Evolutionary conservation across 2,329 filamentous ascomycete species (phyloP), one percentile per base, ranked within the genome.

Genomic region (Penicillium occitanis): DNA sequence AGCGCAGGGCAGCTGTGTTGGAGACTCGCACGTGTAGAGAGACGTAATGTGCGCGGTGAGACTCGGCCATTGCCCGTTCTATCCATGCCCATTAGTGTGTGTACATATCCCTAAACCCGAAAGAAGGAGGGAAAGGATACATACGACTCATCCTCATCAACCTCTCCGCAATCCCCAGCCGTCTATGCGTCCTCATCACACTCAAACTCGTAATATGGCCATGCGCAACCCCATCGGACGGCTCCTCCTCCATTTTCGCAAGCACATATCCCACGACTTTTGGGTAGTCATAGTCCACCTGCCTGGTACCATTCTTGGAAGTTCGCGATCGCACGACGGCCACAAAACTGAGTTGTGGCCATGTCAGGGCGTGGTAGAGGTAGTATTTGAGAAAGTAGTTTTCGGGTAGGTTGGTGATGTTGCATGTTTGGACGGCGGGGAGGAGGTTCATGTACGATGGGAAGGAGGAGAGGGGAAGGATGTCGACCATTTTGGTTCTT

Each of bases 381-480:
- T 99, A 99, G 86, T 99, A 99, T 86, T 99, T 99, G 82, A 97
- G 91, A 80, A 98, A 98, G 87, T 99, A 99, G 85, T 99, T 99
- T 81, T 99, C 95, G 70, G 95, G 95, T 63, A 99, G 87, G 84
- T 99, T 99, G 79, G 96, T 96, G 78, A 99, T 93, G 84, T 99
- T 98, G 77, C 94, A 94, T 80, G 96, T 93, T 83, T 99, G 95
- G 77, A 99, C 90, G 70, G 92, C 85, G 71, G 88, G 90, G 71
- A 99, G 88, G 70, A 95, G 84, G 70, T 94, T 90, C 81, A 99
- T 96, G 82, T 98, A 79, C 68, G 81, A 80, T 65, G 76, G 78
- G 73, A 78, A 82, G 51, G 77, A 80, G 67, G 76, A 80, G 68
- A 82, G 76, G 60, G 80, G 80, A 70, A 82, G 72, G 68, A 82